Conservation (phyloP, 345 rosid genomes). For the Carallia pectinifolia region DNA sequence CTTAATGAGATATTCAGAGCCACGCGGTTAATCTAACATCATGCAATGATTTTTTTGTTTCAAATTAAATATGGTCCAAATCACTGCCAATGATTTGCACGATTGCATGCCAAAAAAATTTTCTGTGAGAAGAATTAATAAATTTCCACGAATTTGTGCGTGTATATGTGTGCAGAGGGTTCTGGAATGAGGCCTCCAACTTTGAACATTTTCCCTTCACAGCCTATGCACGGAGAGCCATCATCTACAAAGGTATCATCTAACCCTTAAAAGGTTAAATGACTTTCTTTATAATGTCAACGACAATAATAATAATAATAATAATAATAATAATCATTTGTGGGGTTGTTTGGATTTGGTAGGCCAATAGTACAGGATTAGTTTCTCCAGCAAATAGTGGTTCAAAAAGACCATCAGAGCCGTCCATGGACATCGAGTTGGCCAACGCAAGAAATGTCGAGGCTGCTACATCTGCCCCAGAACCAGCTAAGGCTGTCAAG, state of each 20-base stretch:
- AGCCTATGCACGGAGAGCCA: slow-evolving; percentile 88
- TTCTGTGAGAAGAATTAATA: neutral
- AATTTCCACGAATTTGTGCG: slow-evolving; percentile 20
- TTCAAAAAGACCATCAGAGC: slow-evolving; percentile 42
- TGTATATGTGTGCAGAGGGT: slow-evolving; percentile 40
- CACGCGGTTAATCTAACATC: too few species aligned
- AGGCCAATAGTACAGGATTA: slow-evolving; percentile 23
- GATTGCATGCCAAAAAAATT: too few species aligned
- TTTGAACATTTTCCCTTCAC: slow-evolving; percentile 94
- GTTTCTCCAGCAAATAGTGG: slow-evolving; percentile 31
- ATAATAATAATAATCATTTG: neutral
- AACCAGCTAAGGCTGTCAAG: slow-evolving; percentile 40
- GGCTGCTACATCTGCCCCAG: slow-evolving; percentile 18
- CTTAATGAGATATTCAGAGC: too few species aligned
- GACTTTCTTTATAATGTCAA: too few species aligned
- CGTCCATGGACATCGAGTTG: slow-evolving; percentile 37
- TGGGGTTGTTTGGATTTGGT: slow-evolving; percentile 32
- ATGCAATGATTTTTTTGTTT: too few species aligned
- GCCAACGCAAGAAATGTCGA: slow-evolving; percentile 26
- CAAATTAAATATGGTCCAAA: too few species aligned
- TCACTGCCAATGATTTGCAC: too few species aligned
- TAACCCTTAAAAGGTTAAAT: neutral
- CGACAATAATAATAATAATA: neutral
- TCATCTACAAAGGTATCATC: slow-evolving; percentile 41
- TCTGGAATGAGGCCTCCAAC: slow-evolving; percentile 82